Conservation (phyloP, 1,284 basidiomycete species). For the Bondarzewia mesenterica region DNA sequence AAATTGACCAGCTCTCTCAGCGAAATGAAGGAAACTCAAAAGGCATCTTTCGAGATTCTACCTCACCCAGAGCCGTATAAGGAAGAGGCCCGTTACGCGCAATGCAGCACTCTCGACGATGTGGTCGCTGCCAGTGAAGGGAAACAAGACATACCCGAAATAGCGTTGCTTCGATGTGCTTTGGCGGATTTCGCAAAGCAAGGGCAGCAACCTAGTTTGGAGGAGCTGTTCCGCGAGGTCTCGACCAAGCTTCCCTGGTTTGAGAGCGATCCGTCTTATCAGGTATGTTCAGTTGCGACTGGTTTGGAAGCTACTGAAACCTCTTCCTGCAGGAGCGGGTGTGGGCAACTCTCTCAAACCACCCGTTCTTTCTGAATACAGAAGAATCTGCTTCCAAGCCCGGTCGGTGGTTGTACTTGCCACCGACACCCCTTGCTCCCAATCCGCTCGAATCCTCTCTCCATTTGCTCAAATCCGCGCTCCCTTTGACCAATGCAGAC, state of each 20-base stretch:
- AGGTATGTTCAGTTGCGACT: background rate
- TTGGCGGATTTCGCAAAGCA: background rate
- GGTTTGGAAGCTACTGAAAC: background rate
- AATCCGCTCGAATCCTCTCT: conserved; percentile 43
- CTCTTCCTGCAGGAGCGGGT: conserved; percentile 35
- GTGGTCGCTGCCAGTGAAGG: background rate
- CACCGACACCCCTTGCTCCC: conserved; percentile 29
- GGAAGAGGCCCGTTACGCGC: background rate
- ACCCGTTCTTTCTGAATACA: conserved; percentile 35
- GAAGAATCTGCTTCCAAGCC: conserved; percentile 20
- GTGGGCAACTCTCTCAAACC: conserved; percentile 52
- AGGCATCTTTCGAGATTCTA: background rate
- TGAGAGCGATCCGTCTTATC: background rate
- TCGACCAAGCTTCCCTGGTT: background rate
- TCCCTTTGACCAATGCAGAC: conserved; percentile 27
- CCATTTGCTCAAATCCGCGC: conserved; percentile 30
- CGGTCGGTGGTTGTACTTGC: conserved; percentile 44
- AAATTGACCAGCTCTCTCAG: background rate
- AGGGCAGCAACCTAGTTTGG: background rate
- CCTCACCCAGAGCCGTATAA: background rate
- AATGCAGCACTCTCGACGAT: background rate
- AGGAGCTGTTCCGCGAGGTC: background rate
- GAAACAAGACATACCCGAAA: background rate
- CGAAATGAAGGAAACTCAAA: background rate
- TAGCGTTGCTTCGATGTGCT: background rate